Evolutionary conservation across 805 yeast species (phyloP), one percentile per base, ranked within the genome.

Genomic region (Ogataea ganodermae): DNA sequence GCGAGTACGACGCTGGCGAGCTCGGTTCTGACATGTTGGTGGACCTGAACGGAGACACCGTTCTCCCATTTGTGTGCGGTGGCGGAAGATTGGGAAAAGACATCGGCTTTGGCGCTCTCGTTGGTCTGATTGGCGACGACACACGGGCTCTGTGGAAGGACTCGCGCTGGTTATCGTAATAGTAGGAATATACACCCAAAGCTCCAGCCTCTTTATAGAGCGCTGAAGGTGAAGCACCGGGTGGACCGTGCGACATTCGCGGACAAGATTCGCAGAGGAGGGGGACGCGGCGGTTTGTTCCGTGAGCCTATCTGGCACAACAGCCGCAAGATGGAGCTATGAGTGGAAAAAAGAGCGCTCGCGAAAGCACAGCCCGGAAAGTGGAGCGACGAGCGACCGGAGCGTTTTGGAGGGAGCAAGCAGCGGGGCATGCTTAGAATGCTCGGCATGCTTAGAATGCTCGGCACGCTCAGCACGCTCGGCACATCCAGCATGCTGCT

Each of bases 121-220:
- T 6, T 14, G 10, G 7, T 27, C n/a, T 27, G 16, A 56, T 44
- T 8, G 62, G 60, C 6, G 60, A 58, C 22, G 47, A 42, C 16
- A 52, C 32, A 24, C 50, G 39, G 14, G 47, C 48, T 26, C 45
- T 39, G 38, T 41, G 42, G 52, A 52, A 51, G 28, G 38, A 38
- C 35, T 55, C 51, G 10, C 44, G 43, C 28, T 50, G 45, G 16
- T 50, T 45, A 28, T 59, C 56, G 35, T 55, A 57, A 42, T 59
- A 60, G 24, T 56, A 51, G 7, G 63, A 58, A 23, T 58, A 61
- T n/a, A 61, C 63, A n/a, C 65, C 65, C 21, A 61, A 42, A 14
- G 61, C 65, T 6, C 65, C 65, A 13, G 58, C 63, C 31, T 61
- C 58, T 42, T 50, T 57, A 45, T 50, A 56, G 22, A 58, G 42